phyloP scores from a whole-genome alignment of 2,329 filamentous ascomycete genomes.

The Lasiodiplodia gonubiensis region DNA sequence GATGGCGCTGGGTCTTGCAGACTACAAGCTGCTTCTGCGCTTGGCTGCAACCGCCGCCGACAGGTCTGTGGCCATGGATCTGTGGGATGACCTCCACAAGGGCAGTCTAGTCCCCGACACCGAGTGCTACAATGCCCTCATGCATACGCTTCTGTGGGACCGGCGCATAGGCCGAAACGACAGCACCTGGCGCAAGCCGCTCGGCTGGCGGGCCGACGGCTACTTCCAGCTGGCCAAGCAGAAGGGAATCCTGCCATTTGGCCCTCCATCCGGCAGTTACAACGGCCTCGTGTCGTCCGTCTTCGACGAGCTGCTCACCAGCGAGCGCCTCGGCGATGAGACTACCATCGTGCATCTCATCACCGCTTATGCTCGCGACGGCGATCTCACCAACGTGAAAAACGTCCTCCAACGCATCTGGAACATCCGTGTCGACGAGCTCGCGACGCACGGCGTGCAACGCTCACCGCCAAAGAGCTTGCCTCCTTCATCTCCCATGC shows the following conservation, averaged over 20 bases:
- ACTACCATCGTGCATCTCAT: conserved; percentile 61
- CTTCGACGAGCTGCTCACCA: conserved; percentile 56
- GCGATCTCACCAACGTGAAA: conserved; percentile 54
- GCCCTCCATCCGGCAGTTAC: conserved; percentile 38
- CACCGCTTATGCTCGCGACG: conserved; percentile 59
- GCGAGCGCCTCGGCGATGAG: conserved; percentile 55
- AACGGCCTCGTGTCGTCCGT: conserved; percentile 41
- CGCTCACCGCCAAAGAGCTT: conserved; percentile 49
- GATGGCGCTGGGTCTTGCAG: conserved; percentile 48
- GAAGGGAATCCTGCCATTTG: conserved; percentile 30
- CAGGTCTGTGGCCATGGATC: conserved; percentile 47
- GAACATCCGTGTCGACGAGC: conserved; percentile 57
- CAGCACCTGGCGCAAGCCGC: not conserved
- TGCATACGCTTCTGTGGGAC: conserved; percentile 57
- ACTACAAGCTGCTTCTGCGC: conserved; percentile 61
- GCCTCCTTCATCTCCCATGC: conserved; percentile 57
- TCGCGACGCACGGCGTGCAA: conserved; percentile 39
- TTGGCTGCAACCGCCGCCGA: conserved; percentile 58
- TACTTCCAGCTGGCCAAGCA: not conserved
- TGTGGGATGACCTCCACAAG: conserved; percentile 55
- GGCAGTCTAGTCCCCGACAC: conserved; percentile 52
- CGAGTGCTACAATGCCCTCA: conserved; percentile 61
- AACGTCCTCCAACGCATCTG: conserved; percentile 59
- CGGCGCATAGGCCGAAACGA: not conserved
- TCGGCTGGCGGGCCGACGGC: conserved; percentile 1